These are phyloP conservation scores for Thelonectria blattea DNA, from an alignment of 2,329 filamentous ascomycete species.

Conservation along the genomic window DNA sequence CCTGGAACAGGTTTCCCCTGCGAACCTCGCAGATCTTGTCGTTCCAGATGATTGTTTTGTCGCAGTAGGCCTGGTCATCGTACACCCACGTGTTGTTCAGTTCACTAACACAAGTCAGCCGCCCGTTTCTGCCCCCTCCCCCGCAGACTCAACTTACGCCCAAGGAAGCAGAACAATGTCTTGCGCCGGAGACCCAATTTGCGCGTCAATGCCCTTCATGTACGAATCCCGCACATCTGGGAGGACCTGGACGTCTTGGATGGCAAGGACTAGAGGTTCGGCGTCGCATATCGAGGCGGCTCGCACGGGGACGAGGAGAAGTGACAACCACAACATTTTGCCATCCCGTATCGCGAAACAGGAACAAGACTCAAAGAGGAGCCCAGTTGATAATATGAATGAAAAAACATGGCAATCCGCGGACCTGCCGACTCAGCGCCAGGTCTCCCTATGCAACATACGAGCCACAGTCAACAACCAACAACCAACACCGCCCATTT, in stretches of 20 bases:
- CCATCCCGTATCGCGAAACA: neutral
- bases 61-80: slow-evolving; percentile 38
- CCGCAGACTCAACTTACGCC: slow-evolving; percentile 33
- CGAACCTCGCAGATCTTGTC: slow-evolving; percentile 38
- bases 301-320: neutral
- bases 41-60: slow-evolving; percentile 37
- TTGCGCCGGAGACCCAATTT: slow-evolving; percentile 38
- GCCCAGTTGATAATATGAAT: too few species aligned
- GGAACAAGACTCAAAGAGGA: neutral
- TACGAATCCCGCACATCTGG: slow-evolving; percentile 32
- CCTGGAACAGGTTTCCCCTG: slow-evolving; percentile 27
- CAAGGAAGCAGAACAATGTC: slow-evolving; percentile 41
- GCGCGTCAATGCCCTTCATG: slow-evolving; percentile 38
- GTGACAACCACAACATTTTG: slow-evolving; percentile 12
- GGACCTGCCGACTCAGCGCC: too few species aligned
- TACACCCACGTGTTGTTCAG: slow-evolving; percentile 46
- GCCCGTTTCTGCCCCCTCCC: fast-evolving
- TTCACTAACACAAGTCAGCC: slow-evolving; percentile 34
- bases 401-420: too few species aligned
- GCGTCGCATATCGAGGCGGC: slow-evolving; percentile 22
- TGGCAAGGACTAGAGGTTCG: slow-evolving; percentile 12
- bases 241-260: slow-evolving; percentile 34
- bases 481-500: too few species aligned
- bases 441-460: too few species aligned
- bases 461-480: too few species aligned